Evolutionary conservation across 495 filamentous ascomycete species (phyloP), one percentile per base, ranked within the genome.

Genomic region (Barbatosphaeria neglecta): DNA sequence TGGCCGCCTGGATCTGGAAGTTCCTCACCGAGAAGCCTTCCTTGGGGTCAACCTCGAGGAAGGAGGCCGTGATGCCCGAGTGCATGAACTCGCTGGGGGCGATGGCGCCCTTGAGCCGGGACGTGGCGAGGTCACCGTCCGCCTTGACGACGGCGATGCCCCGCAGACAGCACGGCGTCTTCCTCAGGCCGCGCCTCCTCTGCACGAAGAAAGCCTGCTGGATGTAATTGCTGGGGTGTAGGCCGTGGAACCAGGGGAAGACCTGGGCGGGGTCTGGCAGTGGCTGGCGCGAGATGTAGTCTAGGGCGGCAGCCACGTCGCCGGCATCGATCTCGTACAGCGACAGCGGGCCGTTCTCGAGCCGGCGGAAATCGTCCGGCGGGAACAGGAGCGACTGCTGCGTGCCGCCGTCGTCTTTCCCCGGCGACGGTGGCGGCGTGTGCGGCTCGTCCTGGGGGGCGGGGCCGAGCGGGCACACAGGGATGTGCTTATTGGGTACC

Each of bases 161-260:
- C 24, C 90, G 80, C 54, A 90, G 78, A 52, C 86, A 92, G 49
- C 69, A 74, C 0, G 89, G 89, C n/a, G 82, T 80, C 54, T 78
- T 80, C 42, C 86, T 74, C 48, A 84, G 68, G 1, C 79, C 68
- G 43, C 82, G 84, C 49, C 81, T 82, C 41, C 87, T 79, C 16
- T 83, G 77, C 46, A 79, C 78, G 64, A 98, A 96, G 68, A 95
- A 96, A 15, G 82, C 79, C 47, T 88, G 71, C 58, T 98, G 92
- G 45, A 95, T 73, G 37, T 86, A 80, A 56, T 97, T 98, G 45
- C 80, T 77, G 3, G 84, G 80, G 54, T 97, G 90, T n/a, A 97
- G 66, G 18, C 92, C 92, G 68, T 98, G 92, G 8, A 95, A 73
- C 92, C 92, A 98, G n/a, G 92, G 92, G 56, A 96, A 98, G 53